These are phyloP conservation scores for Neopestalotiopsis sp. DNA, from an alignment of 2,329 filamentous ascomycete species.

Conservation along the genomic window DNA sequence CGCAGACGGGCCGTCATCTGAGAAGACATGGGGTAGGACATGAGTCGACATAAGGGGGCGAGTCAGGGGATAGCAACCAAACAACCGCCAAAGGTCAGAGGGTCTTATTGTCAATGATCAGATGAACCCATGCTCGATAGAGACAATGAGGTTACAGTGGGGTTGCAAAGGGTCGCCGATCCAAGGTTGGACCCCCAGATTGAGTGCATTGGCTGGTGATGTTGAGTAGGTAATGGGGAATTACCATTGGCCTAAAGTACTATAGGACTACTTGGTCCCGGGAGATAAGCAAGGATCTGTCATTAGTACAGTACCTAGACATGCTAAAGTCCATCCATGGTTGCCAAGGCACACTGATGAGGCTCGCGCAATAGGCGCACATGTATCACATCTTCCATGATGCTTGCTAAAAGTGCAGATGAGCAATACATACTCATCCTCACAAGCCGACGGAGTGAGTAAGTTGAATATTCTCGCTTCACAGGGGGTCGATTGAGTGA, in stretches of 20 bases:
- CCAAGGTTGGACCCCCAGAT: not conserved
- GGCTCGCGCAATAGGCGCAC: slow-evolving; percentile 13
- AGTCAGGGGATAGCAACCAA: slow-evolving; percentile 5
- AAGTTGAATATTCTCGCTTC: not conserved
- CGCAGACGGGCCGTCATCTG: slow-evolving; percentile 11
- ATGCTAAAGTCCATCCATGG: not conserved
- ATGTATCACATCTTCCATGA: not conserved
- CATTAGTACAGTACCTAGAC: too few species aligned
- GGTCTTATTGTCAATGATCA: not conserved
- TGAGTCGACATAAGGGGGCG: not conserved
- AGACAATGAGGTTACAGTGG: slow-evolving; percentile 4
- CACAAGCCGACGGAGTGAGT: not conserved
- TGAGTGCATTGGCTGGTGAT: not conserved
- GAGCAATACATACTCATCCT: not conserved
- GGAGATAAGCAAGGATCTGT: slow-evolving; percentile 8
- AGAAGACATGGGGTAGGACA: slow-evolving; percentile 6
- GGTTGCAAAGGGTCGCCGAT: slow-evolving; percentile 2
- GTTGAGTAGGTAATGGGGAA: not conserved
- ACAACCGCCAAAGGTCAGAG: not conserved
- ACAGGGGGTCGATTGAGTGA: not conserved
- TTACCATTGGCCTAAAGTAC: not conserved
- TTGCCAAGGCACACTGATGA: slow-evolving; percentile 10
- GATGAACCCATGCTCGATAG: slow-evolving; percentile 4
- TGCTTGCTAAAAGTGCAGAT: slow-evolving; percentile 1
- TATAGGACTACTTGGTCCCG: not conserved